These are phyloP conservation scores for Phanerodontia chrysosporium DNA, from an alignment of 768 basidiomycete genomes.

Conservation along the genomic window DNA sequence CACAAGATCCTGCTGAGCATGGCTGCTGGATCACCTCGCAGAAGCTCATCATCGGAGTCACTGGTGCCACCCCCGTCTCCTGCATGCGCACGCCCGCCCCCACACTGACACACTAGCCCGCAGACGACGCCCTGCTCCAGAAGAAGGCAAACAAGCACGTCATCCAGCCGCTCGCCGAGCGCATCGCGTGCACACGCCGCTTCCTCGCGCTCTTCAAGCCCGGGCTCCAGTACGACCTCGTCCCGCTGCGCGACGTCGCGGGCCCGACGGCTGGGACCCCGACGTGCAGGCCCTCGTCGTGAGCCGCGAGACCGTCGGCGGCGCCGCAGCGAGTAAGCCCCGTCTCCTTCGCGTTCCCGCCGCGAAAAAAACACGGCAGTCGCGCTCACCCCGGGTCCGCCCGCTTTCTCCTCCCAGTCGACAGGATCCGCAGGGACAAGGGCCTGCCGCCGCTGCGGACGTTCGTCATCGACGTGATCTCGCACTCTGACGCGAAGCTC, in stretches of 20 bases:
- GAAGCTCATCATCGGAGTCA: slow-evolving; percentile 89
- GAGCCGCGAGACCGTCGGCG: slow-evolving; percentile 80
- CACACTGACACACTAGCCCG: not conserved
- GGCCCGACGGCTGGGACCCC: slow-evolving; percentile 86
- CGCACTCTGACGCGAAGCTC: slow-evolving; percentile 52
- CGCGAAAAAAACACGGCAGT: too few species aligned
- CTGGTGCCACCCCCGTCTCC: slow-evolving; percentile 57
- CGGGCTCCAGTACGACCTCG: slow-evolving; percentile 58
- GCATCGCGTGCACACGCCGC: slow-evolving; percentile 52
- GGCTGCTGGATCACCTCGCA: slow-evolving; percentile 76
- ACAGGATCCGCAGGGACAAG: slow-evolving; percentile 51
- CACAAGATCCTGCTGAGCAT: slow-evolving; percentile 96
- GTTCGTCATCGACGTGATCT: slow-evolving; percentile 89
- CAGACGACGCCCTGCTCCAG: slow-evolving; percentile 66
- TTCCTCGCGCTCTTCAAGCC: slow-evolving; percentile 75
- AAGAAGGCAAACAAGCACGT: slow-evolving; percentile 69
- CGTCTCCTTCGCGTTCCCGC: too few species aligned
- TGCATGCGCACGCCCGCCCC: too few species aligned
- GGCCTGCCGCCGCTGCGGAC: slow-evolving; percentile 56
- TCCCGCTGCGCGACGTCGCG: slow-evolving; percentile 78
- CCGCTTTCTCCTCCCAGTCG: too few species aligned
- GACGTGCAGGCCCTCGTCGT: slow-evolving; percentile 92
- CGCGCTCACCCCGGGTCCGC: too few species aligned
- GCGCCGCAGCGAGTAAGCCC: slow-evolving; percentile 61
- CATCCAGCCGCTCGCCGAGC: slow-evolving; percentile 55